These are phyloP conservation scores for Sugiyamaella valdiviana DNA, from an alignment of 805 yeast genomes.

Conservation along the genomic window DNA sequence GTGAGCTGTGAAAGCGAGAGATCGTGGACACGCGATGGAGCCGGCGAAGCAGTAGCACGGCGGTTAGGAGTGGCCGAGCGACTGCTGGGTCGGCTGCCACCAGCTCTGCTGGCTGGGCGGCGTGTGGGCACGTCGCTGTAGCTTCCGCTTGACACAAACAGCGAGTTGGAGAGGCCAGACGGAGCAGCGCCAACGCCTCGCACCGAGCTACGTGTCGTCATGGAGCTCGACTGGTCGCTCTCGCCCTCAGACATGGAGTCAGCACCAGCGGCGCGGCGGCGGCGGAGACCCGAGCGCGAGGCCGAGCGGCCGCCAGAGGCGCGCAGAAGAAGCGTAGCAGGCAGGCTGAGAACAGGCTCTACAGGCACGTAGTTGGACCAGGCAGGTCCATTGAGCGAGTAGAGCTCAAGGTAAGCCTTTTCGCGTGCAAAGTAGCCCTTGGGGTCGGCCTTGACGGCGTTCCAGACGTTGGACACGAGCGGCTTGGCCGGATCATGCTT, in stretches of 20 bases:
- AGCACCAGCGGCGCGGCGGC: background rate
- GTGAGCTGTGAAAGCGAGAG: conserved; percentile 42
- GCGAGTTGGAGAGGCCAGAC: conserved; percentile 1
- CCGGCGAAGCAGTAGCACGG: conserved; percentile 43
- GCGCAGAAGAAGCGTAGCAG: conserved; percentile 3
- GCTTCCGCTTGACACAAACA: background rate
- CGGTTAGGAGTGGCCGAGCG: conserved; percentile 20
- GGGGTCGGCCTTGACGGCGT: conserved; percentile 25
- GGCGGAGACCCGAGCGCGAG: conserved; percentile 1
- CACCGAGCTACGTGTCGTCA: conserved; percentile 1
- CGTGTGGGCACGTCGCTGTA: conserved; percentile 1
- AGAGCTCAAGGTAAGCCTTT: conserved; percentile 26
- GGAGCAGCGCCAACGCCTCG: background rate
- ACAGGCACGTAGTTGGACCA: conserved; percentile 26
- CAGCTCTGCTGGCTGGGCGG: background rate
- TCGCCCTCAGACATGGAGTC: conserved; percentile 1
- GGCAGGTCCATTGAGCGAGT: conserved; percentile 29
- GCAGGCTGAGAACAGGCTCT: conserved; percentile 10
- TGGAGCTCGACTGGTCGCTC: background rate
- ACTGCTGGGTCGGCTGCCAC: background rate
- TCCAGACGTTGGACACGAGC: conserved; percentile 29
- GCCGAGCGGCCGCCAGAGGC: background rate
- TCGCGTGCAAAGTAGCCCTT: conserved; percentile 27
- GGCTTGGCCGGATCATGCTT: conserved; percentile 19
- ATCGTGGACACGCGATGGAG: conserved; percentile 37